phyloP scores from a whole-genome alignment of 306 rosid genomes.

The Crotalaria pallida region DNA sequence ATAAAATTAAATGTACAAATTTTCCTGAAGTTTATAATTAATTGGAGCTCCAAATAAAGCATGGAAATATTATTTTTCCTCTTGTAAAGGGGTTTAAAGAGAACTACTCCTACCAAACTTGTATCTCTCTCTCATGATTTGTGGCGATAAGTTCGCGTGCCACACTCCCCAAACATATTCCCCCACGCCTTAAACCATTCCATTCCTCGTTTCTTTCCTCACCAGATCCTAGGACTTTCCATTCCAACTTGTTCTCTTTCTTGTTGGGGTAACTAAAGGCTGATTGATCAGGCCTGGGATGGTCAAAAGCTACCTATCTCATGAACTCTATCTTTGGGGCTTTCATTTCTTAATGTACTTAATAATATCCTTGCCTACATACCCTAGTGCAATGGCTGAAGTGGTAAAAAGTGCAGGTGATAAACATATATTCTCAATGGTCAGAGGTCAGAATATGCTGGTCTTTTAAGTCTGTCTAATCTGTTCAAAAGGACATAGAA shows the following conservation, averaged over 20 bases:
- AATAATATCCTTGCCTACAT: not conserved
- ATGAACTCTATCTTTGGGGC: not conserved
- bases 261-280: slow-evolving; percentile 21
- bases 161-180: slow-evolving; percentile 61
- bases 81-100: slow-evolving; percentile 1
- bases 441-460: slow-evolving; percentile 35
- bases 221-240: slow-evolving; percentile 85
- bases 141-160: slow-evolving; percentile 95
- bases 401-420: slow-evolving; percentile 24
- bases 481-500: slow-evolving; percentile 31
- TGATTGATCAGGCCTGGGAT: not conserved
- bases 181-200: slow-evolving; percentile 80
- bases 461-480: slow-evolving; percentile 23
- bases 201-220: slow-evolving; percentile 42
- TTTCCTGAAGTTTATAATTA: not conserved
- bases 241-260: slow-evolving; percentile 19
- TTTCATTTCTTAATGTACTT: slow-evolving; percentile 13
- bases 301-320: slow-evolving; percentile 37
- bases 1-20: too few species aligned
- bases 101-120: too few species aligned
- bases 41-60: not conserved
- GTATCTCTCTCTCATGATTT: slow-evolving; percentile 56
- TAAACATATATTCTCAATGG: slow-evolving; percentile 27
- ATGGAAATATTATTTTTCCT: not conserved
- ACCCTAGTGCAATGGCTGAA: slow-evolving; percentile 27